Evolutionary conservation across 2,329 filamentous ascomycete genomes (phyloP).

Genomic region (Hymenoscyphus repandus): DNA sequence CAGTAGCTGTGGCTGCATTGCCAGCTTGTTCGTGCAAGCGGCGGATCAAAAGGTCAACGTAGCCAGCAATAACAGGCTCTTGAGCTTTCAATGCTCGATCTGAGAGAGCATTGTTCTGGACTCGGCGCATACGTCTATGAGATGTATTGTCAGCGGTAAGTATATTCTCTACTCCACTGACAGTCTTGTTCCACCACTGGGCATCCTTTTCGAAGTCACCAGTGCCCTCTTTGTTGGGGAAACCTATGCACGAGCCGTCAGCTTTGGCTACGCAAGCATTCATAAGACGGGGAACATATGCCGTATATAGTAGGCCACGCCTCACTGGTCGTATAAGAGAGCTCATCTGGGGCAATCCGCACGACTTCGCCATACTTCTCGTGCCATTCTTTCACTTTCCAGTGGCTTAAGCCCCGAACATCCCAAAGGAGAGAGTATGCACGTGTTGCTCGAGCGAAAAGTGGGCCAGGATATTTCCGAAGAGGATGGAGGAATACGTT

Average conservation of each 20-base stretch:
- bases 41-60: constrained; percentile 26
- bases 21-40: constrained; percentile 23
- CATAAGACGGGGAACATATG: not conserved
- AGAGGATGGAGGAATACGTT: not conserved
- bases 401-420: not conserved
- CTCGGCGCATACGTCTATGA: not conserved
- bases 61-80: constrained; percentile 30
- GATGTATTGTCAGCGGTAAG: not conserved
- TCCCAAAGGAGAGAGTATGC: not conserved
- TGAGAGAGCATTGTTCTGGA: constrained; percentile 26
- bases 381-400: not conserved
- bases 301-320: constrained; percentile 26
- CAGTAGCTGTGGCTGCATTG: not conserved
- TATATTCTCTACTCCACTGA: not conserved
- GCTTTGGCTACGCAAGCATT: not conserved
- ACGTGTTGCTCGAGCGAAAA: not conserved
- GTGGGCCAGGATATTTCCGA: not conserved
- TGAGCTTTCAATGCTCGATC: constrained; percentile 23
- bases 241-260: not conserved
- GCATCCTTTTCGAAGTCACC: not conserved
- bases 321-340: constrained; percentile 24
- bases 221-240: not conserved
- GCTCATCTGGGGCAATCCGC: constrained; percentile 25
- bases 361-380: constrained; percentile 3
- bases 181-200: not conserved